A percentile compares a stretch with the other conserved stretches of the same genome.
These are phyloP conservation scores for Pyrrhoderma lamaoense DNA, from an alignment of 1,284 basidiomycete genomes.

Conservation along the genomic window DNA sequence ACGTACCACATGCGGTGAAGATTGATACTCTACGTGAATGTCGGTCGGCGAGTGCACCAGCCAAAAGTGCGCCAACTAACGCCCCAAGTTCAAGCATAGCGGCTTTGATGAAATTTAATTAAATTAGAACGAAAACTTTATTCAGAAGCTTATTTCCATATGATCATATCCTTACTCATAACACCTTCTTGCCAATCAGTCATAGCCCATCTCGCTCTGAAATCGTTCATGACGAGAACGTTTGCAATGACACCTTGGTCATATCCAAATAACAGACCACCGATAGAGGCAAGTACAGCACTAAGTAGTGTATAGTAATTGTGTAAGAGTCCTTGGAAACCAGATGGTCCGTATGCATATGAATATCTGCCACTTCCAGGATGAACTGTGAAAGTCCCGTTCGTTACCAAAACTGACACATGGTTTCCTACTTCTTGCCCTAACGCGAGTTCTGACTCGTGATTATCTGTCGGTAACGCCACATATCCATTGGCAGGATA, in stretches of 20 bases:
- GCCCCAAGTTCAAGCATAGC: slow-evolving; percentile 73
- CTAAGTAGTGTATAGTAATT: slow-evolving; percentile 58
- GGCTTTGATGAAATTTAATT: slow-evolving; percentile 36
- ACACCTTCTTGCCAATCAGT: slow-evolving; percentile 64
- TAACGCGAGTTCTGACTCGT: not conserved
- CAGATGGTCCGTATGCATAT: slow-evolving; percentile 62
- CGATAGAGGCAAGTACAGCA: slow-evolving; percentile 67
- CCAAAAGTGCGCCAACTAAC: slow-evolving; percentile 57
- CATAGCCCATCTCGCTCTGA: slow-evolving; percentile 56
- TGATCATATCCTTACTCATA: slow-evolving; percentile 48
- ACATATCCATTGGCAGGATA: slow-evolving; percentile 13
- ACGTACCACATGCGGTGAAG: slow-evolving; percentile 52
- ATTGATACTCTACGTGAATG: slow-evolving; percentile 63
- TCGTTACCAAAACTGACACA: slow-evolving; percentile 17
- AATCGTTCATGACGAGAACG: slow-evolving; percentile 76
- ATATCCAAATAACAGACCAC: slow-evolving; percentile 74
- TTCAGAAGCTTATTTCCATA: not conserved
- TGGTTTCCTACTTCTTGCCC: not conserved
- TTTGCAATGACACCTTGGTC: slow-evolving; percentile 76
- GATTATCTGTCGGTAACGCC: slow-evolving; percentile 9
- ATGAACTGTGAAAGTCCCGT: slow-evolving; percentile 26
- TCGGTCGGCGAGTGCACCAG: slow-evolving; percentile 61
- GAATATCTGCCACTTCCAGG: slow-evolving; percentile 36
- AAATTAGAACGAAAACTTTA: too few species aligned
- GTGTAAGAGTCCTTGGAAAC: slow-evolving; percentile 51